Conservation (phyloP, 768 basidiomycete species). For the Kwoniella dendrophila region DNA sequence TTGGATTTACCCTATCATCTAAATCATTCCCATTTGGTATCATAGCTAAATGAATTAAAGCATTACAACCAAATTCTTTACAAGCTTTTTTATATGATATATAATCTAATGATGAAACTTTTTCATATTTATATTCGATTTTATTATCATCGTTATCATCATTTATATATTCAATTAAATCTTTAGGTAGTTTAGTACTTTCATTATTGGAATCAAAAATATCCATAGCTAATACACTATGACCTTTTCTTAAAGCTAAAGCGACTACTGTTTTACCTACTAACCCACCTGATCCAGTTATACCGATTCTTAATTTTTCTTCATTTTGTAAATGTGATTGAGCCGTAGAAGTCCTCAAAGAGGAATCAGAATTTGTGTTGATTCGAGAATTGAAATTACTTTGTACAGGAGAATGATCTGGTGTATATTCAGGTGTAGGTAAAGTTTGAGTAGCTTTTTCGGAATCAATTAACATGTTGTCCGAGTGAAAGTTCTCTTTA, state of each 20-base stretch:
- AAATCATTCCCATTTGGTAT: conserved; percentile 10
- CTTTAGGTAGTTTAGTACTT: background rate
- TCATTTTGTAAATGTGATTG: too few species aligned
- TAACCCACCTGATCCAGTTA: conserved; percentile 40
- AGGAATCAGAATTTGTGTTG: too few species aligned
- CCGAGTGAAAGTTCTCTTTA: too few species aligned
- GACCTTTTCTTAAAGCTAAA: conserved; percentile 35
- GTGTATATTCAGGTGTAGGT: background rate
- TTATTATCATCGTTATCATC: background rate
- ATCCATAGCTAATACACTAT: conserved; percentile 42
- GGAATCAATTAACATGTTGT: too few species aligned
- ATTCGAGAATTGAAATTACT: background rate
- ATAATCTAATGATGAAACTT: conserved; percentile 30
- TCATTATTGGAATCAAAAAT: conserved; percentile 1
- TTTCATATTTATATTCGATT: conserved; percentile 1
- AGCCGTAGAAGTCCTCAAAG: too few species aligned
- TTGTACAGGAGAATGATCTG: conserved; percentile 1
- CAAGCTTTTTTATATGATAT: conserved; percentile 25
- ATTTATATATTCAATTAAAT: background rate
- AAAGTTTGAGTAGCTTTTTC: background rate
- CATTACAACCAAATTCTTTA: conserved; percentile 32
- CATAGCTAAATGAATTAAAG: conserved; percentile 47
- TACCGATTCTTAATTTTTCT: conserved; percentile 25
- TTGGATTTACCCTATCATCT: too few species aligned
- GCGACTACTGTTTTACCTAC: conserved; percentile 26